Evolutionary conservation across 495 filamentous ascomycete genomes (phyloP).

Genomic region (Hypoxylon fragiforme): DNA sequence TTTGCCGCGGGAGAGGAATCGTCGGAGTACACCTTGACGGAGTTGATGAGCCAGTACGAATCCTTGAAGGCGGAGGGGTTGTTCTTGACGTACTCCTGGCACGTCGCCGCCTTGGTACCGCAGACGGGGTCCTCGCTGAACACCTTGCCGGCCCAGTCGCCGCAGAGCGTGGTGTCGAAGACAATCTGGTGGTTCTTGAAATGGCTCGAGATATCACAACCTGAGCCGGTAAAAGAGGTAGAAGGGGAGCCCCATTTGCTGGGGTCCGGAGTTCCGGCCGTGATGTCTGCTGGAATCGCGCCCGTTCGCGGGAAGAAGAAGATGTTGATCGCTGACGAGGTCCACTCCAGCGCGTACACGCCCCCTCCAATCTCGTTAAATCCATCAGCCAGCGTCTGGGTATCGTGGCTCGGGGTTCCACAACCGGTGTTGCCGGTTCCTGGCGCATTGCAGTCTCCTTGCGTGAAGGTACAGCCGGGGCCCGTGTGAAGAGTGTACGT

Average conservation of each 20-base stretch:
- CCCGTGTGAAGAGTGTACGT: conserved; percentile 76
- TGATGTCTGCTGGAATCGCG: conserved; percentile 58
- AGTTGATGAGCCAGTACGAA: conserved; percentile 75
- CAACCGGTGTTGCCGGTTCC: conserved; percentile 57
- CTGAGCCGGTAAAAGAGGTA: conserved; percentile 60
- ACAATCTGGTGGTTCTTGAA: conserved; percentile 77
- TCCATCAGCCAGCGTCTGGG: conserved; percentile 62
- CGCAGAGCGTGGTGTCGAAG: conserved; percentile 86
- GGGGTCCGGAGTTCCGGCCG: conserved; percentile 61
- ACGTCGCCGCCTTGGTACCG: conserved; percentile 51
- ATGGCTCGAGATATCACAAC: conserved; percentile 65
- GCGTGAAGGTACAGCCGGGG: conserved; percentile 60
- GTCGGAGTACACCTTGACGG: conserved; percentile 62
- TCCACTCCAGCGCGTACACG: conserved; percentile 81
- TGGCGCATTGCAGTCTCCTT: conserved; percentile 57
- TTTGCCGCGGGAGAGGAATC: conserved; percentile 1
- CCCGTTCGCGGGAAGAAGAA: conserved; percentile 73
- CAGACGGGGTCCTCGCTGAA: conserved; percentile 49
- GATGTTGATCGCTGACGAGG: conserved; percentile 63
- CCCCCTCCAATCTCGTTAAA: conserved; percentile 79
- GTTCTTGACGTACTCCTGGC: conserved; percentile 65
- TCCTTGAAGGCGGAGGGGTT: conserved; percentile 63
- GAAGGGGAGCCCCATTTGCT: conserved; percentile 67
- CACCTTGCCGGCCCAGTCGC: conserved; percentile 80
- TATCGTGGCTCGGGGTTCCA: conserved; percentile 44